Base-by-base conservation (phyloP, 352 stramenopile species). In the Phytophthora brassicae region DNA sequence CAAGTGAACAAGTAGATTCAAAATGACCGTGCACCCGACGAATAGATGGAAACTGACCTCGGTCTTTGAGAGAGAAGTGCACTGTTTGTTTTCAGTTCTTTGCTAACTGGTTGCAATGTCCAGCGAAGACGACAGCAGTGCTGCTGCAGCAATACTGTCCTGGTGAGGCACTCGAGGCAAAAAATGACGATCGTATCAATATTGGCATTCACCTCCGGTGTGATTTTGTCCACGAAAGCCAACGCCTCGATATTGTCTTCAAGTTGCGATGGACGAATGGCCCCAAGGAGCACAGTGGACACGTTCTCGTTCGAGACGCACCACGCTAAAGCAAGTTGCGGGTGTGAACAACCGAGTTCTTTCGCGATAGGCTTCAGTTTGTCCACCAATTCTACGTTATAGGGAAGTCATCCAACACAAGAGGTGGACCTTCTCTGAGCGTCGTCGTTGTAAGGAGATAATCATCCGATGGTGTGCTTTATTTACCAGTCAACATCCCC, bases 241-340 rank as follows among this genome's bases (percentile, higher is more conserved):
- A 87, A 39, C 11, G 76, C 67, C 53, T 73, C 56, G 4, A 89
- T 56, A 59, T 88, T 92, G 23, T 88, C 78, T 24, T 84, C 65
- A 0, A 92, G 61, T 50, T 91, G 81, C 2, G 63, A 38, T 7
- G 74, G 51, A 3, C 56, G 81, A 49, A 45, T 85, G 7, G 77
- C 75, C 13, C 77, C 77, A 3, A 80, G 45, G 14, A 84, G 46
- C 7, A 86, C 77, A 23, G 65, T 82, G 17, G 66, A 79, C n/a
- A 81, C 77, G 47, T 88, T 77, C 29, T 59, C 48, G 56, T 86
- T 86, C 9, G 66, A 64, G 9, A 69, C 51, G 26, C 64, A 77
- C 73, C 76, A 87, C 8, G 75, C 75, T 20, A 84, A 43, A 1
- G 77, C 60, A 3, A 88, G 57, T 53, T 87, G 76, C 23, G 68